Evolutionary conservation across 2,329 filamentous ascomycete genomes (phyloP), one percentile per base, ranked within the genome.

Genomic region (Emergomyces orientalis): DNA sequence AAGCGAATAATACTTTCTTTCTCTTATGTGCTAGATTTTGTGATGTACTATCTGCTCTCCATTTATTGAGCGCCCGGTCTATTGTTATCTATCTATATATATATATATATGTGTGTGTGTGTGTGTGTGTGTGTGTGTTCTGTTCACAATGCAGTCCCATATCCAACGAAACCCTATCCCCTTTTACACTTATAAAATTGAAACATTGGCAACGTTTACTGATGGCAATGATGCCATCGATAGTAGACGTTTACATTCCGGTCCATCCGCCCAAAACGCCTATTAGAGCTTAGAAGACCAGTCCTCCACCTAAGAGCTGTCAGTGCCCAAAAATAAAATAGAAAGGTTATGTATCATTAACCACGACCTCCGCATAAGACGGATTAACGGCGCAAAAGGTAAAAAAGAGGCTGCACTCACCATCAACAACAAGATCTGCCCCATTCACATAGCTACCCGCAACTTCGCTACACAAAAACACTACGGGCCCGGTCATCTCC

Each of bases 391-490:
- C 1, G 34, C 1, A 11, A 32, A 8, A 4, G 37, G 17, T 32
- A 60, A 8, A 34, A 39, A 32, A 6, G 14, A 14, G 41, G 41
- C 8, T 8, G 25, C 22, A 62, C 58, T 81, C 82, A 19, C 86
- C 86, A 71, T 89, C 86, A 56, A 88, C 80, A 41, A 87, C 75
- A 63, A 89, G 78, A 75, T 89, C 86, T 6, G 83, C 78, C 2
- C 86, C 87, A 67, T 82, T 89, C n/a, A 90, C 82, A 74, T 89
- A 90, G 39, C 79, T 83, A 22, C 86, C 85, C 0, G 84, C 84
- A 47, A 62, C 43, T 51, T 74, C 78, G 66, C 85, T 86, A 37
- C 80, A 80, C 52, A 89, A 73, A 69, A 88, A 73, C 4, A 89
- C 79, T 8, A 88, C 76, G 0, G 82, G 80, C 0, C 86, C 86